Evolutionary conservation across 768 basidiomycete species (phyloP).

Genomic region (Suillus bovinus): DNA sequence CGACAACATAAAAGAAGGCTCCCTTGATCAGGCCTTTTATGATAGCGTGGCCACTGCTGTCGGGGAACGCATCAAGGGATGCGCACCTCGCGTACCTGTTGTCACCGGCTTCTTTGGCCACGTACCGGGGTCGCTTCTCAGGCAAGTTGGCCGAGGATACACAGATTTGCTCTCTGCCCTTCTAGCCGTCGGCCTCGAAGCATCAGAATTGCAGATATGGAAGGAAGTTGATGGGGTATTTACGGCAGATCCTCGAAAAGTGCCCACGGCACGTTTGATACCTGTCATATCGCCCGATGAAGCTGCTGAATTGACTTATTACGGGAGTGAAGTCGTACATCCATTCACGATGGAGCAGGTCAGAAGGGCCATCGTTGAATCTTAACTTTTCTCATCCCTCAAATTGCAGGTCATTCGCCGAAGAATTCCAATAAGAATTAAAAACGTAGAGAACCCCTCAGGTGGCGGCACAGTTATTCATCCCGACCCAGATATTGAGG

Average conservation of each 20-base stretch:
- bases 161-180: conserved; percentile 96
- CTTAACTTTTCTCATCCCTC: conserved; percentile 1
- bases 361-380: conserved; percentile 7
- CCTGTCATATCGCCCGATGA: conserved; percentile 96
- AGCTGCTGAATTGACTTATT: conserved; percentile 97
- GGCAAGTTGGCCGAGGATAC: conserved; percentile 94
- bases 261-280: conserved; percentile 89
- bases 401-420: conserved; percentile 71
- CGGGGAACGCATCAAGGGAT: conserved; percentile 76
- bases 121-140: conserved; percentile 89
- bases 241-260: conserved; percentile 97
- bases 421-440: conserved; percentile 94
- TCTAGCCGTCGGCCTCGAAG: conserved; percentile 85
- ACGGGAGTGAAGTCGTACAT: conserved; percentile 98
- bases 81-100: conserved; percentile 85
- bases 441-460: conserved; percentile 92
- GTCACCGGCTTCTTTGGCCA: conserved; percentile 99
- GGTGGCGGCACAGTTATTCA: conserved; percentile 95
- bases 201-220: conserved; percentile 97
- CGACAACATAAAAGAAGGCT: conserved; percentile 44
- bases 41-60: conserved; percentile 71
- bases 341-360: conserved; percentile 98
- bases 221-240: conserved; percentile 99
- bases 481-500: conserved; percentile 55
- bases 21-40: conserved; percentile 88